Conservation (phyloP, 257 asterid genomes). For the Rhazya stricta region DNA sequence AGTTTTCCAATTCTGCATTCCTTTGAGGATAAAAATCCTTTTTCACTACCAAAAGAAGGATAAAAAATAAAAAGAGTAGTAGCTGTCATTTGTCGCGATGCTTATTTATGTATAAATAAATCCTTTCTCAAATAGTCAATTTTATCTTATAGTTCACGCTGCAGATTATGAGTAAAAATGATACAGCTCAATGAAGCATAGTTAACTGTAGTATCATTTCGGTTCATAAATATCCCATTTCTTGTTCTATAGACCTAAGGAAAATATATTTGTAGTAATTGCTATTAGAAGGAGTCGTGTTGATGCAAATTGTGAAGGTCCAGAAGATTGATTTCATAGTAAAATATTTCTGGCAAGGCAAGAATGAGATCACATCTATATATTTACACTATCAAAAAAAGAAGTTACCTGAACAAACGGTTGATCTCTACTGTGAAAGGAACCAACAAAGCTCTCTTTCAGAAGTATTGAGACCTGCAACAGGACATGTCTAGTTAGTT, state of each 20-base stretch:
- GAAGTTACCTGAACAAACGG: constrained; percentile 66
- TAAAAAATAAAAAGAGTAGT: not conserved
- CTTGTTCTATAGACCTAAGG: not conserved
- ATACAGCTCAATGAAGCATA: not conserved
- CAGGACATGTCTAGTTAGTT: constrained; percentile 15
- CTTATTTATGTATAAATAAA: too few species aligned
- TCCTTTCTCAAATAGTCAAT: not conserved
- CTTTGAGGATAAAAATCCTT: not conserved
- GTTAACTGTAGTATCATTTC: not conserved
- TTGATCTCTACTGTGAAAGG: constrained; percentile 61
- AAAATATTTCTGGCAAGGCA: too few species aligned
- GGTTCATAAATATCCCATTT: not conserved
- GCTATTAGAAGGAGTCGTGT: too few species aligned
- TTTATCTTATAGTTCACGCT: not conserved
- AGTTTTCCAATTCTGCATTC: not conserved
- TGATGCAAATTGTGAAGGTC: too few species aligned
- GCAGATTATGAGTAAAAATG: not conserved
- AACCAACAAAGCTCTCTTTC: constrained; percentile 76
- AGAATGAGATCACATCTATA: too few species aligned
- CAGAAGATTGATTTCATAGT: too few species aligned
- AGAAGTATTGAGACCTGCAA: constrained; percentile 81
- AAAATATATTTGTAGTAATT: too few species aligned
- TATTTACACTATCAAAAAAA: not conserved
- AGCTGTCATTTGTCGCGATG: not conserved
- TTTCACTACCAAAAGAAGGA: too few species aligned